Base-by-base conservation (phyloP, 2,329 filamentous ascomycete species). In the Neopestalotiopsis rosae region DNA sequence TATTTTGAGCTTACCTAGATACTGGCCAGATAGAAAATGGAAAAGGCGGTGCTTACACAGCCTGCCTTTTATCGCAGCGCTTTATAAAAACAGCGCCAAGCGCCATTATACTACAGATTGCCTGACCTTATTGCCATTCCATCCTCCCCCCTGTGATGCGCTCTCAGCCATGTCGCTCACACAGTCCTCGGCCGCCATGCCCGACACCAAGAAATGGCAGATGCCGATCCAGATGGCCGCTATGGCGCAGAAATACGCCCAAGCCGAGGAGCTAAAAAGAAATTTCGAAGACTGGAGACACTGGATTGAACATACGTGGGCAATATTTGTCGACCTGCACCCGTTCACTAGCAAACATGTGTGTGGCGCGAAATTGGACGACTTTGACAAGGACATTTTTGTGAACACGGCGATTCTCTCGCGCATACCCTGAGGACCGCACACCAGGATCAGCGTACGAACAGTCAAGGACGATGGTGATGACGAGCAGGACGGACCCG, bases 351-450 rank as follows among this genome's bases (percentile, higher is more conserved):
- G 13, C 7, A 62, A 62, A 9, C 6, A 20, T 1, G 20, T 62
- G 1, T 62, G n/a, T 14, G 32, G 28, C 2, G 59, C 59, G 4
- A 62, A 62, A 12, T 2, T 62, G 2, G 59, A 32, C 30, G 59
- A 62, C n/a, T 62, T 30, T 9, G 59, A 62, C 17, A 62, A 62
- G 24, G 59, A 62, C 17, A 62, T 62, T 1, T 62, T 62, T 24
- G 59, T 62, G 12, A 9, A 62, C 13, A 62, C 28, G 32, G 32
- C 30, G 17, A 12, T 62, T 12, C 59, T 62, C 9, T 38, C 7
- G 5, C 30, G 24, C 12, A 38, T 1, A 30, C 28, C 59, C 13
- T 2, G 5, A 30, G 32, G 9, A 2, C 30, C 59, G 59, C 34
- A 62, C 17, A 62, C 24, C 24, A 59, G 12, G 56, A 62, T 38